Conservation (phyloP, 805 yeast species). For the Teunomyces aglyptinius region DNA sequence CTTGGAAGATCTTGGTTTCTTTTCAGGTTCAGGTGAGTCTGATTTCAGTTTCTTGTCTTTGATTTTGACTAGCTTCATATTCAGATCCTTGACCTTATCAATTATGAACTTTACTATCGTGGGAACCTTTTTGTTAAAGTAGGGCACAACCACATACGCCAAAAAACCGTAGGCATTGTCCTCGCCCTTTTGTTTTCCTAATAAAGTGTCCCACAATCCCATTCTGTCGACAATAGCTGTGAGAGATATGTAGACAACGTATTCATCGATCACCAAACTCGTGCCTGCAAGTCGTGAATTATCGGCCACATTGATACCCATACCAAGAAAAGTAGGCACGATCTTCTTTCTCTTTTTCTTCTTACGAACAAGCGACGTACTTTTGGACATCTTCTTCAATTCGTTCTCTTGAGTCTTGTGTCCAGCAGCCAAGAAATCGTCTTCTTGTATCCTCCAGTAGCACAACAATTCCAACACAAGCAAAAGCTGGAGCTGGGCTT, state of each 20-base stretch:
- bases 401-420: constrained; percentile 29
- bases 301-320: constrained; percentile 25
- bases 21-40: neutral
- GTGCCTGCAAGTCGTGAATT: constrained; percentile 4
- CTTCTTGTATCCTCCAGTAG: constrained; percentile 34
- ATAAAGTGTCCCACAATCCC: constrained; percentile 51
- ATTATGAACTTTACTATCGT: constrained; percentile 44
- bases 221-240: constrained; percentile 51
- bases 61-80: constrained; percentile 24
- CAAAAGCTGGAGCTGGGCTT: constrained; percentile 54
- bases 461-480: constrained; percentile 46
- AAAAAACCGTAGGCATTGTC: constrained; percentile 44
- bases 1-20: constrained; percentile 13
- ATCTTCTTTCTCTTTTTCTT: constrained; percentile 24
- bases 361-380: constrained; percentile 20
- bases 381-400: constrained; percentile 17
- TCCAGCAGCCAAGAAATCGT: constrained; percentile 26
- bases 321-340: constrained; percentile 44
- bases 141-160: constrained; percentile 53
- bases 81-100: constrained; percentile 49
- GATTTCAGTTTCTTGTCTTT: constrained; percentile 6
- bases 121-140: constrained; percentile 50
- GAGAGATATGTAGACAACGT: constrained; percentile 23
- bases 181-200: constrained; percentile 27
- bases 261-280: constrained; percentile 21